Conservation (phyloP, 2,329 filamentous ascomycete genomes). For the Trichoderma hamatum region DNA sequence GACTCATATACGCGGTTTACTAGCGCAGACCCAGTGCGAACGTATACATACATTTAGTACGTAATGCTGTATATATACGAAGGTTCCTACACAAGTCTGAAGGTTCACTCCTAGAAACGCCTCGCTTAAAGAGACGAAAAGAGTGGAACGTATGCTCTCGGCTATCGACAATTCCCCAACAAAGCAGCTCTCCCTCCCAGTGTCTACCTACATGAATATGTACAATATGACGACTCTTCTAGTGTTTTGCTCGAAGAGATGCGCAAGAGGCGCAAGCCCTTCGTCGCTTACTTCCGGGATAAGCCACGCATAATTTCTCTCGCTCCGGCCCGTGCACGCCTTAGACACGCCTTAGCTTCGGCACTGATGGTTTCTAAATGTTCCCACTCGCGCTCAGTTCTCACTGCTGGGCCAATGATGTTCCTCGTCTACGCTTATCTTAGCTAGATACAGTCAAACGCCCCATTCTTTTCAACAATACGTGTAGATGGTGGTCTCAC, state of each 20-base stretch:
- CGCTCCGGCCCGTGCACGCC: slow-evolving; percentile 10
- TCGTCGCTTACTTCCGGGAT: slow-evolving; percentile 17
- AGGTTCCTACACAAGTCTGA: not conserved
- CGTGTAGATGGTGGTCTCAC: not conserved
- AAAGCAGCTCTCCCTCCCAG: not conserved
- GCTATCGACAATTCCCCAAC: not conserved
- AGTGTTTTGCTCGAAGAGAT: not conserved
- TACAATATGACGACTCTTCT: not conserved
- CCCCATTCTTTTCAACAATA: not conserved
- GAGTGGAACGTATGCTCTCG: not conserved
- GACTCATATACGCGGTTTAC: not conserved
- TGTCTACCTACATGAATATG: too few species aligned
- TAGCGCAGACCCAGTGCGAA: not conserved
- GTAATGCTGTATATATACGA: too few species aligned
- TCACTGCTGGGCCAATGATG: not conserved
- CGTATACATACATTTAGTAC: too few species aligned
- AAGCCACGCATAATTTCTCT: not conserved
- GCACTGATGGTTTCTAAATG: not conserved
- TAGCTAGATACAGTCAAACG: not conserved
- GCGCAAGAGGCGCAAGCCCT: not conserved
- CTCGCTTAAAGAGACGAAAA: not conserved
- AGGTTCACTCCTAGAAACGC: not conserved
- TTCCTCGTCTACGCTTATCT: not conserved
- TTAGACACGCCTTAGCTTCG: slow-evolving; percentile 18
- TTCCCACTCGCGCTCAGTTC: not conserved